Base-by-base conservation (phyloP, 2,329 filamentous ascomycete genomes). In the Fusarium circinatum region DNA sequence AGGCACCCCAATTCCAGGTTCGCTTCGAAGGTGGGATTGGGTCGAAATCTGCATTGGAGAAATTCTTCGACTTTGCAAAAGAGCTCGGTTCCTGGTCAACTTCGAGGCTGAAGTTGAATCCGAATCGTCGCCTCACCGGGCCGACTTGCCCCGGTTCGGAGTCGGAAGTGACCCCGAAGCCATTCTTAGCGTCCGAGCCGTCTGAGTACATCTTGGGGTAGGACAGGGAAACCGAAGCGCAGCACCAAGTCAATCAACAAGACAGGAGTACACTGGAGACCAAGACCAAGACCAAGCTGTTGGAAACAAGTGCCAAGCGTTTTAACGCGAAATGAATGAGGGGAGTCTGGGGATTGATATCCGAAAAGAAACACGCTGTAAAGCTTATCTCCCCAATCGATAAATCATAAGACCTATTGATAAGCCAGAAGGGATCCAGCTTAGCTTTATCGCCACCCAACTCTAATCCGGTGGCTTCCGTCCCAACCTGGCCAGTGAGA, bases 1-100 rank as follows among this genome's bases (percentile, higher is more conserved):
- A 62, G 34, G 60, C 60, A n/a, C 60, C 60, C 60, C 60, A 62
- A 28, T 58, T 47, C 60, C 60, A 62, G 17, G 60, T 62, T 34
- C 60, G 41, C 60, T 62, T 62, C 18, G 60, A 62, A 48, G 60
- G 60, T 1, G 60, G 60, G 32, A 62, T 62, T 11, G 60, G 60
- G 34, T 62, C 60, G 4, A 62, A 62, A 58, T 62, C 60, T 6
- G 60, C 60, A 34, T 62, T 62, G 26, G 60, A 62, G 6, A 14
- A 14, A 1, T 62, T 62, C 22, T 62, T 62, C 1, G 60, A 32
- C 22, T n/a, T 47, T n/a, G 60, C 60, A 48, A 62, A 62, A n/a
- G 60, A 62, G 34, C 60, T 62, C 41, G 32, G 32, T 32, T 62
- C 60, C 32, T 58, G 60, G 6, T 58, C 39, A 47, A 62, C 60